Conservation (phyloP, 495 filamentous ascomycete genomes). For the Pyrenopolyporus hunteri region DNA sequence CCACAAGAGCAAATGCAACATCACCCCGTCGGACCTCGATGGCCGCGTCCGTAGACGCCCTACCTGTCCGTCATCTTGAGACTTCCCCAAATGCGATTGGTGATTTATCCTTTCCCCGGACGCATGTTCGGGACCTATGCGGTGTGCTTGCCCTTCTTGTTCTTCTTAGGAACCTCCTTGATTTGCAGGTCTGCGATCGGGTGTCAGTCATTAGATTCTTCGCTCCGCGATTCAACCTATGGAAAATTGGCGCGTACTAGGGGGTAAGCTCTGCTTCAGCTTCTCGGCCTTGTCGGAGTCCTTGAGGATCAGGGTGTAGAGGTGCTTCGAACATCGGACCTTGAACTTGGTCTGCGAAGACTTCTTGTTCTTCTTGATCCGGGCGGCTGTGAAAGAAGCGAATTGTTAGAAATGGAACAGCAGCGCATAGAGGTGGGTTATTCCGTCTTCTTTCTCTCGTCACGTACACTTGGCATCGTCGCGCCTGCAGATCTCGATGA, state of each 20-base stretch:
- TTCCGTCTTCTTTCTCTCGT: constrained; percentile 4
- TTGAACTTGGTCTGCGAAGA: constrained; percentile 98
- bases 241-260: constrained; percentile 63
- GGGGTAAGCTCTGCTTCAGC: constrained; percentile 98
- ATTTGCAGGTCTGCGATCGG: constrained; percentile 50
- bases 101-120: constrained; percentile 26
- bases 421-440: background rate
- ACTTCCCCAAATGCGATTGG: constrained; percentile 35
- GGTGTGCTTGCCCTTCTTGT: constrained; percentile 53
- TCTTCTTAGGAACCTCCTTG: constrained; percentile 58
- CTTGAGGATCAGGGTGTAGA: constrained; percentile 98
- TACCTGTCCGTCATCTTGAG: constrained; percentile 16
- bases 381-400: constrained; percentile 68
- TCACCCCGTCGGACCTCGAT: constrained; percentile 13
- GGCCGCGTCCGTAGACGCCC: constrained; percentile 17
- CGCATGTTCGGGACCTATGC: constrained; percentile 35
- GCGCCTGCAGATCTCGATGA: constrained; percentile 99
- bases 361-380: constrained; percentile 95
- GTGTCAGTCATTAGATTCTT: constrained; percentile 9
- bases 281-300: constrained; percentile 99
- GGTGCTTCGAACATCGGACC: constrained; percentile 92
- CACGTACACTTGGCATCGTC: constrained; percentile 95
- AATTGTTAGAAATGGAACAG: constrained; percentile 46
- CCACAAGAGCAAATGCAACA: constrained; percentile 27
- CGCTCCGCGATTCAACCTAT: background rate